Base-by-base conservation (phyloP, 345 rosid genomes). In the Rhizophora mangle region DNA sequence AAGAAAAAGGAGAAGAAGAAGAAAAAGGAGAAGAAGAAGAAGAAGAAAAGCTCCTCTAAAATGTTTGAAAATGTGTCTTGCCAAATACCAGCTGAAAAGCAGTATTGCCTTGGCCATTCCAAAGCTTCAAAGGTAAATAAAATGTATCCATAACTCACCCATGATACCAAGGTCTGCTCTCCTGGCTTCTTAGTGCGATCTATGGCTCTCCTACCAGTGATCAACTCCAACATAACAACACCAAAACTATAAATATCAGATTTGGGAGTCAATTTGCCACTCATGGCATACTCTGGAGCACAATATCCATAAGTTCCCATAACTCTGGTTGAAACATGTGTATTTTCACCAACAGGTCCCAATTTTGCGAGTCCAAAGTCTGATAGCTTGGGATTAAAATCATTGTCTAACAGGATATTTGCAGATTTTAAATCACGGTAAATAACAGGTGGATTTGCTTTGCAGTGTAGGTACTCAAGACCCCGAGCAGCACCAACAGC, bases 251-350 rank as follows among this genome's bases (percentile, higher is more conserved):
- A 95, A 52, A 95, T 90, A 78, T 95, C 99, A 43, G 99, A 95
- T 78, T 90, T 92, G 11, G 86, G 83, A 53, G 99, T 95, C 81
- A 95, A 70, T 67, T 92, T 92, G 56, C 99, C 99, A 46, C 96
- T 95, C 98, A 92, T 92, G 31, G 97, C 97, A 29, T 95, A 95
- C 74, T 95, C 99, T 0, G 99, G 99, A 27, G 99, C 99, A 70
- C 99, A 95, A 69, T 95, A 95, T 13, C 99, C 99, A 47, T 92
- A 90, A 21, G 99, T 95, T 74, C 99, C 99, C 98, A 95, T 95
- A 64, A 94, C 98, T 54, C 98, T 82, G 6, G 98, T 91, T 2
- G 98, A 94, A 61, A 94, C 98, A 74, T 94, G 98, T 19, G 98
- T 94, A n/a, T 91, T 88, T 64, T 89, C 96, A 59, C 97, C 98